A percentile compares a stretch with the other conserved stretches of the same genome.
Evolutionary conservation across 1,284 basidiomycete species (phyloP).

Genomic region (Microbotryum saponariae): DNA sequence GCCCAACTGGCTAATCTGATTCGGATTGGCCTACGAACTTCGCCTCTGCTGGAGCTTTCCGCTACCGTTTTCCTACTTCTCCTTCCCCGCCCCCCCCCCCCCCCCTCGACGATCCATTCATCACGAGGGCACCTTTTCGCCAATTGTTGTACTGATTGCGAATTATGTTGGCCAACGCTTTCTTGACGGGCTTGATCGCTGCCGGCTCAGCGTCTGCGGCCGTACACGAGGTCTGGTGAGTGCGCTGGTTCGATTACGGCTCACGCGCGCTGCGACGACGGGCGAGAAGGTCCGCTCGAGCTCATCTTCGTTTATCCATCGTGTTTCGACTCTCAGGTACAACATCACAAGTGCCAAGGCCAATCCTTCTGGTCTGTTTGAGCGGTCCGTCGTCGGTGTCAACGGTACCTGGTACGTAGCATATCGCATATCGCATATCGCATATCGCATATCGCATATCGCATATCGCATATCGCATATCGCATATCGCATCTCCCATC

Average conservation of each 20-base stretch:
- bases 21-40: too few relatives aligned
- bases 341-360: conserved; percentile 50
- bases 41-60: too few relatives aligned
- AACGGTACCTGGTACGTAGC: conserved; percentile 87
- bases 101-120: too few relatives aligned
- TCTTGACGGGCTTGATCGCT: too few relatives aligned
- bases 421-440: conserved; percentile 40
- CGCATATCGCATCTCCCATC: conserved; percentile 37
- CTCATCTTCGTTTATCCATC: not conserved
- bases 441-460: not conserved
- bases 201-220: conserved; percentile 1
- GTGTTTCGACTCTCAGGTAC: conserved; percentile 21
- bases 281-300: not conserved
- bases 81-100: too few relatives aligned
- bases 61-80: too few relatives aligned
- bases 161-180: too few relatives aligned
- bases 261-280: too few relatives aligned
- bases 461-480: conserved; percentile 44
- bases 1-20: too few relatives aligned
- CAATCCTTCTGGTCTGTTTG: conserved; percentile 66
- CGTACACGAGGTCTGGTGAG: conserved; percentile 13
- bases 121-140: too few relatives aligned
- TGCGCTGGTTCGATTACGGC: too few relatives aligned
- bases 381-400: conserved; percentile 71
- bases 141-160: too few relatives aligned